Evolutionary conservation across 805 yeast genomes (phyloP).

Genomic region (Scheffersomyces stipitis): DNA sequence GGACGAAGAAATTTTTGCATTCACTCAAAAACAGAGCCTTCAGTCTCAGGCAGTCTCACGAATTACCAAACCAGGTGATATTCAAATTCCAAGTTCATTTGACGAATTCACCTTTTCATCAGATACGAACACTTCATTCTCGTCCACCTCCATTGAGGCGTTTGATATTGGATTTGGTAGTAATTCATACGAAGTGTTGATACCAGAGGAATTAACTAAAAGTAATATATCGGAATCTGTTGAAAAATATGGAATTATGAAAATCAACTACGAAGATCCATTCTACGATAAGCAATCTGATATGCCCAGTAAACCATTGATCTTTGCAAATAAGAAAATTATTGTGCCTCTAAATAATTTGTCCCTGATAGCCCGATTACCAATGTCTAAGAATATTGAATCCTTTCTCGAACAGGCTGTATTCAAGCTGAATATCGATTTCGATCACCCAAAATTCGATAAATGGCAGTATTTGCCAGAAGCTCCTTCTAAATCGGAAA

Average conservation of each 20-base stretch:
- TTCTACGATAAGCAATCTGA: constrained; percentile 56
- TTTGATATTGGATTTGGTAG: constrained; percentile 1
- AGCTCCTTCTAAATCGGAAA: constrained; percentile 50
- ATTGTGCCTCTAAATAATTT: constrained; percentile 40
- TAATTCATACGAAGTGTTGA: constrained; percentile 18
- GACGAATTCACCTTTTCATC: constrained; percentile 2
- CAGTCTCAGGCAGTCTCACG: constrained; percentile 1
- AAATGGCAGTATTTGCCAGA: constrained; percentile 45
- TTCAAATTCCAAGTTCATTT: constrained; percentile 16
- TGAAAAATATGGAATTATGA: constrained; percentile 47
- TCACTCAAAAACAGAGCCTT: neutral
- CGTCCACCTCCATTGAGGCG: neutral
- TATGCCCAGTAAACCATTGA: constrained; percentile 52
- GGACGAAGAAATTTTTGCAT: constrained; percentile 20
- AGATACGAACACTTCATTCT: neutral
- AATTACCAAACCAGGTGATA: neutral
- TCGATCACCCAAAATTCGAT: neutral
- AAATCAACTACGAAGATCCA: constrained; percentile 61
- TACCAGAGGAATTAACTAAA: constrained; percentile 19
- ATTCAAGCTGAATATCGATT: neutral
- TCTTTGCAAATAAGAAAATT: constrained; percentile 68
- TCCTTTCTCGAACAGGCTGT: neutral
- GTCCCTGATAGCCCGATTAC: constrained; percentile 7
- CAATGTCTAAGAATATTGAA: constrained; percentile 5
- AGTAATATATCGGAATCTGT: constrained; percentile 24